These are phyloP conservation scores for Plasmodium vivax DNA, from an alignment of 169 alveolate species.

Conservation along the genomic window DNA sequence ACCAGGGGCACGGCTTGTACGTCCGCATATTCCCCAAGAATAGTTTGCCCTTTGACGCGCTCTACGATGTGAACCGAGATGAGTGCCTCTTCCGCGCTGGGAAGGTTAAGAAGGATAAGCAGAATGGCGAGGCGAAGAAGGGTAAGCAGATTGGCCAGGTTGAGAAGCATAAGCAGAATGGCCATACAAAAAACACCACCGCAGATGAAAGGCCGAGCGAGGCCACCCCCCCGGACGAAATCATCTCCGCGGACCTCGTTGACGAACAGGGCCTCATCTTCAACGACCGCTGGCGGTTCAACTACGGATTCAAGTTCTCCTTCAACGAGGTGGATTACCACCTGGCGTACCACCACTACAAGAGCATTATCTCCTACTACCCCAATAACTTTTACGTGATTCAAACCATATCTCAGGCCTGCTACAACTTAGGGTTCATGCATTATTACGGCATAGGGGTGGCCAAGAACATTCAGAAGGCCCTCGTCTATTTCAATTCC, in stretches of 20 bases:
- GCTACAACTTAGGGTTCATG: conserved; percentile 67
- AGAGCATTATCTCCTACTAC: conserved; percentile 52
- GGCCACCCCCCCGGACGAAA: background rate
- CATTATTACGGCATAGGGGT: conserved; percentile 72
- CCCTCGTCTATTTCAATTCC: conserved; percentile 52
- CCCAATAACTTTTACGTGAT: conserved; percentile 48
- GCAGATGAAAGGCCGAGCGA: background rate
- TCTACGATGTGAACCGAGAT: conserved; percentile 1
- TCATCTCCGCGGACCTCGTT: conserved; percentile 29
- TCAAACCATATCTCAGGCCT: conserved; percentile 45
- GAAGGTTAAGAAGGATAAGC: background rate
- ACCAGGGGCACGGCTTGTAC: conserved; percentile 45
- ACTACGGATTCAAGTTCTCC: conserved; percentile 22
- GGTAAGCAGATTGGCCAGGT: background rate
- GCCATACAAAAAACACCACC: background rate
- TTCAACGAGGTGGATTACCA: conserved; percentile 55
- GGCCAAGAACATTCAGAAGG: conserved; percentile 43
- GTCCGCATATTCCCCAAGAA: conserved; percentile 21
- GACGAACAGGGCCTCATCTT: conserved; percentile 56
- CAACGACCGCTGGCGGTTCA: conserved; percentile 47
- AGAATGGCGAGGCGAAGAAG: background rate
- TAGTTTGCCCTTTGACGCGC: background rate
- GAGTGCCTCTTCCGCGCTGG: background rate
- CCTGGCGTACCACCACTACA: conserved; percentile 69
- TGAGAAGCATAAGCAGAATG: background rate